A percentile compares a stretch with the other conserved stretches of the same genome.
Conservation (phyloP, 129 eudicot species). For the Logfia minima region DNA sequence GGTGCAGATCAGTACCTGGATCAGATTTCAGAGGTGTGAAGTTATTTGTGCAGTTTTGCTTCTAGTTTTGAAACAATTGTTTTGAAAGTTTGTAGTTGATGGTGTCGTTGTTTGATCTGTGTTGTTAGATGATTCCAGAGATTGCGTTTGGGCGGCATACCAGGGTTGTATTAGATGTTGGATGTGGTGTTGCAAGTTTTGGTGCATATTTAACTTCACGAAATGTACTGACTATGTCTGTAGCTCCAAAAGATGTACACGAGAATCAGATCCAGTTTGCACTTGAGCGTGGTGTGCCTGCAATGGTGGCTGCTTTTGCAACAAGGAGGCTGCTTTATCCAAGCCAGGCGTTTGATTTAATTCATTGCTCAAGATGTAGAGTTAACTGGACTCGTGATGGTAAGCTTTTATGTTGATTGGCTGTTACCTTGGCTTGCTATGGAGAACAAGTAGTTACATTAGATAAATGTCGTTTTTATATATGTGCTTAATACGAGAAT, state of each 20-base stretch:
- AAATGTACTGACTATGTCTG: slow-evolving; percentile 78
- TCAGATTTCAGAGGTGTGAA: slow-evolving; percentile 78
- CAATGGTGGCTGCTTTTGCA: slow-evolving; percentile 94
- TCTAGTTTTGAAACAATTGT: neutral
- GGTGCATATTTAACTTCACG: slow-evolving; percentile 90
- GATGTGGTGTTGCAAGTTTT: slow-evolving; percentile 98
- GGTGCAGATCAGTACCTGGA: slow-evolving; percentile 95
- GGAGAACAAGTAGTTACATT: slow-evolving; percentile 9
- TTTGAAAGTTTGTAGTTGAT: neutral
- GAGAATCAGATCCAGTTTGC: slow-evolving; percentile 98
- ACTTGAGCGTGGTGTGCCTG: slow-evolving; percentile 96
- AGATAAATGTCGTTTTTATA: neutral
- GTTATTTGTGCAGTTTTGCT: neutral
- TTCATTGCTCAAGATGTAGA: slow-evolving; percentile 98
- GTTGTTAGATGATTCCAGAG: slow-evolving; percentile 71
- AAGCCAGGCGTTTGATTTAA: slow-evolving; percentile 90
- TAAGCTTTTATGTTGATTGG: slow-evolving; percentile 34
- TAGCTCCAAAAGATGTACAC: slow-evolving; percentile 97
- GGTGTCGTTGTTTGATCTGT: slow-evolving; percentile 7
- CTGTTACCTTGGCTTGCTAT: slow-evolving; percentile 13
- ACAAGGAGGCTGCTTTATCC: slow-evolving; percentile 78
- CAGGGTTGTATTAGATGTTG: slow-evolving; percentile 84
- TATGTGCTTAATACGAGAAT: neutral
- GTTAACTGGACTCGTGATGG: slow-evolving; percentile 99
- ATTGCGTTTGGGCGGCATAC: slow-evolving; percentile 77